Base-by-base conservation (phyloP, 768 basidiomycete species). In the Naganishia friedmannii region DNA sequence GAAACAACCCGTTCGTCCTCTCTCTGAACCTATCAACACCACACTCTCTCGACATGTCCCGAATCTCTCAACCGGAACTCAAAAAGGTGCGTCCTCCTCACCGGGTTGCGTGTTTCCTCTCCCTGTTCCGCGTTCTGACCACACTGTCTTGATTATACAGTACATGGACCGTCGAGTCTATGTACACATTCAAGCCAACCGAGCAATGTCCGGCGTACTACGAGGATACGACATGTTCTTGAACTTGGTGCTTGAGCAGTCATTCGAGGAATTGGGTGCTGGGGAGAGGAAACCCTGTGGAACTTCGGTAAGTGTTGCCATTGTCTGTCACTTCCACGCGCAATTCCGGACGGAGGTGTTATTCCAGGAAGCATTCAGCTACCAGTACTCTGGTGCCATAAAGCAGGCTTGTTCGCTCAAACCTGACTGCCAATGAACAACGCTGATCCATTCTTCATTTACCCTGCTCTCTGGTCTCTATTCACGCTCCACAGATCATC, bases 161-260 rank as follows among this genome's bases (percentile, higher is more conserved):
- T 99, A 96, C 80, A 98, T 99, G 94, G 96, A 99, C 86, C 95
- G 97, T 84, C 91, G 90, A 78, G 84, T 98, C 75, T 94, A 94
- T 82, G 85, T 99, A 77, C 88, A 95, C 83, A 84, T 99, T 8
- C 93, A 96, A 79, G 82, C 82, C 19, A 93, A 93, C 67, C 89
- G 95, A 77, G 92, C 92, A 86, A 91, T 99, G 77, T 93, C 91
- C 83, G 96, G 96, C 67, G 88, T 88, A 17, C 84, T 99, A 63
- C 89, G 96, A 73, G 96, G 96, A 65, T 99, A 96, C 82, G 96
- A 99, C 85, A 89, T 99, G 73, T 99, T 99, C 85, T 84, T 99
- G 80, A 99, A 99, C 82, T 86, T 99, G 46, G 96, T 98, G 74
- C 88, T 99, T 81, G 96, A 98, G 81, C 92, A 98, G 78, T 91